Evolutionary conservation across 179 eudicot genomes (phyloP).

Genomic region (Kewa caespitosa): DNA sequence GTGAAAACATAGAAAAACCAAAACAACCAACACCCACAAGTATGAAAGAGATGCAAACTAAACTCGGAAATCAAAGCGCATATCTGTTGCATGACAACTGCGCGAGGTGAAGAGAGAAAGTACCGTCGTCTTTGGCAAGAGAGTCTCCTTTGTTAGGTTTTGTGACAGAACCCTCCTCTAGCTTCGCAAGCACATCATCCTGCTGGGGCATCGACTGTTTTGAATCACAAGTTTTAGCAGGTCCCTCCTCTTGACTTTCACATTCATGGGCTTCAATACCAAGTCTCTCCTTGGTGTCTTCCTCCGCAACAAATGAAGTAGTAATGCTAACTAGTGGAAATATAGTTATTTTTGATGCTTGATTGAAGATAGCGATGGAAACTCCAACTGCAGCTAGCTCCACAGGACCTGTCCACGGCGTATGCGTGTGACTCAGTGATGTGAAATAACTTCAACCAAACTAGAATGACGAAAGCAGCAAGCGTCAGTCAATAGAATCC

Average conservation of each 20-base stretch:
- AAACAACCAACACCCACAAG: not conserved
- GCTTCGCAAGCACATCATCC: conserved; percentile 29
- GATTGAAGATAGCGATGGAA: conserved; percentile 92
- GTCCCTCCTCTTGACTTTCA: conserved; percentile 28
- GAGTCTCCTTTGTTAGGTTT: conserved; percentile 21
- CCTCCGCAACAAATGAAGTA: conserved; percentile 96
- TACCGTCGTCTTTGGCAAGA: conserved; percentile 29
- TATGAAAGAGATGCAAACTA: not conserved
- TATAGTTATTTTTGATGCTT: conserved; percentile 82
- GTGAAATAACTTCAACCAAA: not conserved
- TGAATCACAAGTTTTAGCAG: conserved; percentile 12
- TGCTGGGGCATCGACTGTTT: conserved; percentile 13
- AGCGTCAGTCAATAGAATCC: not conserved
- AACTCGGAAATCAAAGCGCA: not conserved
- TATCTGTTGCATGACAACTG: not conserved
- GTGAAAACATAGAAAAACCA: not conserved
- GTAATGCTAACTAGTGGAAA: conserved; percentile 93
- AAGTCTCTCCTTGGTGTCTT: conserved; percentile 58
- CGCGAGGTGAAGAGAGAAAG: not conserved
- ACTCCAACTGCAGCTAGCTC: conserved; percentile 98
- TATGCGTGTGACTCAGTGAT: too few species aligned
- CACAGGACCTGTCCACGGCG: conserved; percentile 62
- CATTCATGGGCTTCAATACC: conserved; percentile 14
- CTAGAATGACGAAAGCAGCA: not conserved
- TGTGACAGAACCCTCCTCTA: conserved; percentile 45